phyloP scores from a whole-genome alignment of 768 basidiomycete species.

The Serendipita sp. region DNA sequence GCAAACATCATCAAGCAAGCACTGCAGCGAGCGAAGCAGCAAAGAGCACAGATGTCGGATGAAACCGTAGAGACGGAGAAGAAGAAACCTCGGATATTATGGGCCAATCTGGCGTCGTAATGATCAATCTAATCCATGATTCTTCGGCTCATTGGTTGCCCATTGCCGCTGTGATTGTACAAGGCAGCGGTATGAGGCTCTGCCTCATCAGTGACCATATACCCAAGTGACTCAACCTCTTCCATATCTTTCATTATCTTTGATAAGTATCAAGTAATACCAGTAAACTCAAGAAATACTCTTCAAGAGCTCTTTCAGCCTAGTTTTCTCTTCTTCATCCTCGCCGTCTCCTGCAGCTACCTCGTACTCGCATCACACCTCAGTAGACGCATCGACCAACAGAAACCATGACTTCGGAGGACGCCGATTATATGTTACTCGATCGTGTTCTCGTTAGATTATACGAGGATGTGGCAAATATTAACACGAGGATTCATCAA shows the following conservation, averaged over 20 bases:
- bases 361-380: neutral
- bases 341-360: neutral
- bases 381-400: neutral
- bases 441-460: neutral
- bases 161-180: neutral
- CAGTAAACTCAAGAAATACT: neutral
- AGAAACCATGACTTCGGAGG: neutral
- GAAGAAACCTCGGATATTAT: too few relatives aligned
- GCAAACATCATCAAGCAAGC: too few relatives aligned
- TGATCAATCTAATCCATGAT: too few relatives aligned
- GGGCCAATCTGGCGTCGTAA: too few relatives aligned
- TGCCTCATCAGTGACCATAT: neutral
- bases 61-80: too few relatives aligned
- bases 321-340: neutral
- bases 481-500: conserved; percentile 1
- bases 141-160: neutral
- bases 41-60: too few relatives aligned
- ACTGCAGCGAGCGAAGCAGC: too few relatives aligned
- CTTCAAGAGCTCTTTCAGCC: neutral
- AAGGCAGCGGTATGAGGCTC: neutral
- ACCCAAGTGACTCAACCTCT: neutral
- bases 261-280: neutral
- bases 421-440: neutral
- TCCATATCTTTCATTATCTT: neutral
- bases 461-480: conserved; percentile 1